phyloP scores from a whole-genome alignment of 805 yeast species.

The Spathaspora girioi region DNA sequence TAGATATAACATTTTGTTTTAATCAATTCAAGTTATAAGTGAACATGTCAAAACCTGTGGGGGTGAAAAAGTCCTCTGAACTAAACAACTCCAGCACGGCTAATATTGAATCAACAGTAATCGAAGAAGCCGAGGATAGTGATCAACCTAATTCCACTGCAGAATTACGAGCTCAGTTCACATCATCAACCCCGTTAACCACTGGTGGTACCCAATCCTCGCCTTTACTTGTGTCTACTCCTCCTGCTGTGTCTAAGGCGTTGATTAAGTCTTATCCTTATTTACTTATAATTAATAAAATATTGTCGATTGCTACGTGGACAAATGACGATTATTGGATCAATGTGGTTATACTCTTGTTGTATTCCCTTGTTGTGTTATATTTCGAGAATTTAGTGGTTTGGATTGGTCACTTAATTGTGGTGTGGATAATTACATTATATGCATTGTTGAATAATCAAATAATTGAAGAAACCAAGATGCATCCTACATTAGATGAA shows the following conservation, averaged over 20 bases:
- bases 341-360: slow-evolving; percentile 56
- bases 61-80: not conserved
- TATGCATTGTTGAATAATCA: slow-evolving; percentile 57
- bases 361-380: slow-evolving; percentile 56
- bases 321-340: slow-evolving; percentile 81
- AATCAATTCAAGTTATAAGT: not conserved
- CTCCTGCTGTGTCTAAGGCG: slow-evolving; percentile 85
- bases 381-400: slow-evolving; percentile 75
- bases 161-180: slow-evolving; percentile 29
- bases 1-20: too few species aligned
- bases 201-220: slow-evolving; percentile 52
- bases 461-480: slow-evolving; percentile 55
- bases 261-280: slow-evolving; percentile 83
- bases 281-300: slow-evolving; percentile 64
- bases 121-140: not conserved
- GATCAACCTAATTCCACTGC: not conserved
- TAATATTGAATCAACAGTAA: not conserved
- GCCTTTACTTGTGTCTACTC: slow-evolving; percentile 83
- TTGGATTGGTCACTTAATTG: slow-evolving; percentile 78
- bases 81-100: not conserved
- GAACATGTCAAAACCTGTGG: not conserved
- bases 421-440: slow-evolving; percentile 57
- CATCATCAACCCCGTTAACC: slow-evolving; percentile 3
- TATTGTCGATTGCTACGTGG: slow-evolving; percentile 81
- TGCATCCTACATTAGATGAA: slow-evolving; percentile 82